Evolutionary conservation across 2,329 filamentous ascomycete species (phyloP), one percentile per base, ranked within the genome.

Genomic region (Colletotrichum sp.): DNA sequence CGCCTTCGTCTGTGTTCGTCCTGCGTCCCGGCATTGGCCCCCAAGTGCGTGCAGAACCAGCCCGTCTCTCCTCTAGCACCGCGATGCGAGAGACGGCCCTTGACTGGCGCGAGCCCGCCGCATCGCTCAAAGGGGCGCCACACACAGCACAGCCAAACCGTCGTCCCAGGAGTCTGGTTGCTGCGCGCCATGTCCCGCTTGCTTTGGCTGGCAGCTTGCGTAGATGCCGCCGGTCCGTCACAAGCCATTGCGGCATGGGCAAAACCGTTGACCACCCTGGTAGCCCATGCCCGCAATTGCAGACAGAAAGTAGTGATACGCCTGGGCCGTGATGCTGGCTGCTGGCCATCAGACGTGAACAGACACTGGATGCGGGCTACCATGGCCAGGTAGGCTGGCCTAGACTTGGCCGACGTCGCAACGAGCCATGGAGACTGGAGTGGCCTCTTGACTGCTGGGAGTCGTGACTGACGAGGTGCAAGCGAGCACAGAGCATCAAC

Each of bases 161-260:
- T 67, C 43, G 64, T 75, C 69, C 73, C 64, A 73, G 64, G 56
- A 75, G 30, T 75, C 56, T 72, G 73, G 73, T 73, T 64, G 25
- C 70, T 39, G 64, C 69, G 69, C 72, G 70, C 72, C 62, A 75
- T 61, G 55, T 66, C 68, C 55, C 62, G 56, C 22, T 22, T 27
- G 27, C 34, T 36, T 36, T 22, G 25, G 52, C 28, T 75, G 69
- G 64, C 70, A 73, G 64, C 27, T 43, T 64, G 62, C 22, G 39
- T 48, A 75, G 73, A 67, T 75, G 73, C 73, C 73, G 64, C 69
- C 34, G 32, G 73, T 73, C 73, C 73, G 69, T 56, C 73, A 39
- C 39, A 73, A 73, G 73, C 73, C 69, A 75, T 72, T 48, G 64
- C 61, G 73, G 73, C 73, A 72, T 30, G 69, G 62, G 39, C 69